A percentile compares a stretch with the other conserved stretches of the same genome.
Conservation (phyloP, 2,329 filamentous ascomycete species). For the Penicillium oxalicum region DNA sequence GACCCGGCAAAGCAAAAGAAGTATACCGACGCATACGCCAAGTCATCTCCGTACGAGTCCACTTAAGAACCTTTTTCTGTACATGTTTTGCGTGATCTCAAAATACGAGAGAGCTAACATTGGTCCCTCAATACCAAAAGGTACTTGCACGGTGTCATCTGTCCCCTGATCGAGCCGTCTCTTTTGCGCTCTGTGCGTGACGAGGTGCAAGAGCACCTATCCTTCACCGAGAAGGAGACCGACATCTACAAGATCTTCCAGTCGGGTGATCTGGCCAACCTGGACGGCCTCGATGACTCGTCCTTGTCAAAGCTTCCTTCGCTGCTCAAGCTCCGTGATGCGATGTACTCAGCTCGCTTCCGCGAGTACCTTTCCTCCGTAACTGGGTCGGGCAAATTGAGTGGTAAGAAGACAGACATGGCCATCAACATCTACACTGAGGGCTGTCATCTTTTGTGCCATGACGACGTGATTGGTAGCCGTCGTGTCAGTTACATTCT, state of each 20-base stretch:
- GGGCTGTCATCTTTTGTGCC: constrained; percentile 89
- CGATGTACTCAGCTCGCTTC: constrained; percentile 85
- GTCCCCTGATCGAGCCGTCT: constrained; percentile 67
- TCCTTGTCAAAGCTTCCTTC: constrained; percentile 82
- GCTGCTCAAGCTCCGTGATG: constrained; percentile 85
- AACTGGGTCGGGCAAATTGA: constrained; percentile 78
- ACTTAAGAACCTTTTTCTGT: constrained; percentile 3
- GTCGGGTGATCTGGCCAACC: constrained; percentile 92
- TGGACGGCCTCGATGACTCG: constrained; percentile 84
- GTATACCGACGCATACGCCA: constrained; percentile 40
- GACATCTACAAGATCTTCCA: constrained; percentile 99
- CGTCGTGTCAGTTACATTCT: constrained; percentile 93
- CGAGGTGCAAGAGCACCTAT: constrained; percentile 84
- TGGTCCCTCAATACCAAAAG: constrained; percentile 26
- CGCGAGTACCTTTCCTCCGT: constrained; percentile 82
- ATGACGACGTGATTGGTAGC: constrained; percentile 98
- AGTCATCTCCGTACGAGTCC: constrained; percentile 38
- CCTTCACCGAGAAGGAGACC: constrained; percentile 96
- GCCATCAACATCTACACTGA: constrained; percentile 98
- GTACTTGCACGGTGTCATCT: constrained; percentile 92
- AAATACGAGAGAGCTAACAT: background rate
- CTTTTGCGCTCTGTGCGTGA: constrained; percentile 79
- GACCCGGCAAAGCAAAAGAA: constrained; percentile 35
- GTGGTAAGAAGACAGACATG: constrained; percentile 95
- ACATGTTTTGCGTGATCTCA: background rate